Base-by-base conservation (phyloP, 225 moss, liverwort and hornwort genomes). In the Rhytidiadelphus loreus region DNA sequence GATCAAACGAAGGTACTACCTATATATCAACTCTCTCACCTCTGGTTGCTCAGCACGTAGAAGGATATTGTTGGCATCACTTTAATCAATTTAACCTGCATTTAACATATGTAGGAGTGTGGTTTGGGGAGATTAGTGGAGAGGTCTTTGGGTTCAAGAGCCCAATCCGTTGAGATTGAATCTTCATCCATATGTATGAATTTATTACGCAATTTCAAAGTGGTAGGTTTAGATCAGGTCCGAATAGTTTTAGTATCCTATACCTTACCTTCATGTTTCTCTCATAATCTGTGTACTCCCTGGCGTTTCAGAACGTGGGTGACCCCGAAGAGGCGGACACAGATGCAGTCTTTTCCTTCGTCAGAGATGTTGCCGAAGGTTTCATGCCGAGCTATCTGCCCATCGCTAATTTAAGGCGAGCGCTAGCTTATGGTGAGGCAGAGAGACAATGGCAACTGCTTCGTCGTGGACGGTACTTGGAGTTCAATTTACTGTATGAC, bases 321-420 rank as follows among this genome's bases (percentile, higher is more conserved):
- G 33, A 0, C 50, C 37, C 41, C 22, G 53, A 85, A 62, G 85
- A 53, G 59, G 58, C 77, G 65, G 88, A 91, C 86, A 90, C 90
- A 74, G 86, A 89, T 50, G 88, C 83, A 48, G 96, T 95, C 22
- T 97, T 95, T 87, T 89, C 84, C 26, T 98, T 97, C 75, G 97
- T 98, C 29, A 94, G 87, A 73, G 95, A 95, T 35, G 92, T 97
- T 53, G 97, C 96, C 23, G 92, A 93, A 77, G 95, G 97, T 76
- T 98, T 98, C 86, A 96, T 98, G 97, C 95, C 96, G 57, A 98
- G 98, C 89, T 97, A 92, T 85, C 88, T 97, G 20, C 95, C 95
- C 28, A 92, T 97, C 80, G 97, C 98, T 30, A 88, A 92, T 56
- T 59, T 65, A 28, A 90, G 98, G 70, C 95, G 95, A 65, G 41